Evolutionary conservation across 768 basidiomycete genomes (phyloP).

Genomic region (Tricholoma sp.): DNA sequence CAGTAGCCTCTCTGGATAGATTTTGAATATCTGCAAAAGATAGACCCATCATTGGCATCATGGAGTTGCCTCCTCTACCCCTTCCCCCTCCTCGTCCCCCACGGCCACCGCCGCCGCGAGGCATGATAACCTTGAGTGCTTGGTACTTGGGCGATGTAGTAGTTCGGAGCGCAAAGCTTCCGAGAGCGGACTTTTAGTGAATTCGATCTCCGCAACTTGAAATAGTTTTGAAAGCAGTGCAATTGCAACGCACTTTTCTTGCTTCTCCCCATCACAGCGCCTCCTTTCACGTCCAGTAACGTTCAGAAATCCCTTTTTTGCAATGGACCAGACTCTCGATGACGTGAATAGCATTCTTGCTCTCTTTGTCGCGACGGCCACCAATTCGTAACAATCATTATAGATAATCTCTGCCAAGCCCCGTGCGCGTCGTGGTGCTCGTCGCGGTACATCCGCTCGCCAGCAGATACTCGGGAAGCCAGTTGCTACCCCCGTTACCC

Average conservation of each 20-base stretch:
- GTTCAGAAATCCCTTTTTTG: slow-evolving; percentile 10
- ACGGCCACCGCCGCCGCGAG: slow-evolving; percentile 35
- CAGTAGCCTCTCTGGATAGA: slow-evolving; percentile 70
- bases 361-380: slow-evolving; percentile 17
- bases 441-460: slow-evolving; percentile 33
- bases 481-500: slow-evolving; percentile 40
- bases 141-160: slow-evolving; percentile 3
- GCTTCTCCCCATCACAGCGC: slow-evolving; percentile 25
- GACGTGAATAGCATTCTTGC: slow-evolving; percentile 45
- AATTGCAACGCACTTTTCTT: slow-evolving; percentile 19
- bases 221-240: slow-evolving; percentile 16
- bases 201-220: slow-evolving; percentile 36
- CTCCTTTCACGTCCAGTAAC: slow-evolving; percentile 12
- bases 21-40: slow-evolving; percentile 76
- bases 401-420: slow-evolving; percentile 69
- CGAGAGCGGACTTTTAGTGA: slow-evolving; percentile 21
- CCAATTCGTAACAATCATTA: slow-evolving; percentile 13
- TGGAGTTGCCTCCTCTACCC: slow-evolving; percentile 51
- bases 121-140: slow-evolving; percentile 24
- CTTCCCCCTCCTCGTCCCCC: slow-evolving; percentile 34
- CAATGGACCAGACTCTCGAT: slow-evolving; percentile 83
- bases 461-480: slow-evolving; percentile 57
- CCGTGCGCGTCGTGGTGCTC: slow-evolving; percentile 33
- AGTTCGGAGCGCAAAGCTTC: slow-evolving; percentile 10
- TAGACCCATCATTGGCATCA: slow-evolving; percentile 71